Evolutionary conservation across 139 green algal species (phyloP).

Genomic region (Zygnema cylindricum): DNA sequence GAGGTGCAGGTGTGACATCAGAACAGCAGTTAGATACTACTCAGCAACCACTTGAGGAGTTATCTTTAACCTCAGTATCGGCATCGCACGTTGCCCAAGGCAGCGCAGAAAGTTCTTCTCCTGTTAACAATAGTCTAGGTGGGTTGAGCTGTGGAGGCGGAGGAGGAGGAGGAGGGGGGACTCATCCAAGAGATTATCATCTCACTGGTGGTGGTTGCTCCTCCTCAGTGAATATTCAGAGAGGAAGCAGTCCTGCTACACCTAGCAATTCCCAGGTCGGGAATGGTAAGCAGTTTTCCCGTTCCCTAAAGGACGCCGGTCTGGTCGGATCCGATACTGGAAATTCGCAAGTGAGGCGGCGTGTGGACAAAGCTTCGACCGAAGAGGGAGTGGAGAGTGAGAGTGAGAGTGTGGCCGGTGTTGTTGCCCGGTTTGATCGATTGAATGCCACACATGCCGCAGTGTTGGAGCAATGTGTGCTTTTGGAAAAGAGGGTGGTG

Average conservation of each 20-base stretch:
- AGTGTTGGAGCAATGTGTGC: slow-evolving; percentile 38
- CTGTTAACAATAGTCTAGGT: neutral
- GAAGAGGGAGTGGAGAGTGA: neutral
- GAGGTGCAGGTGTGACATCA: neutral
- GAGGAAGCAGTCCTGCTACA: too few species aligned
- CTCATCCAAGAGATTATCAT: too few species aligned
- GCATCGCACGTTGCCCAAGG: neutral
- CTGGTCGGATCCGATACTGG: neutral
- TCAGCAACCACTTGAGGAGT: neutral
- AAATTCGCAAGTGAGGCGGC: neutral
- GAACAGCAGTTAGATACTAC: neutral
- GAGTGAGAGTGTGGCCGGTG: slow-evolving; percentile 17
- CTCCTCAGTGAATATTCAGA: too few species aligned
- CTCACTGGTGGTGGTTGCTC: too few species aligned
- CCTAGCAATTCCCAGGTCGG: too few species aligned
- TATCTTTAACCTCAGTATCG: neutral
- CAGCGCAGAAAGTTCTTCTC: too few species aligned
- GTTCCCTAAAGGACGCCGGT: too few species aligned
- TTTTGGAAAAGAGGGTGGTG: slow-evolving; percentile 24
- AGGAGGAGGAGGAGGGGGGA: too few species aligned
- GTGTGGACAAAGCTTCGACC: neutral
- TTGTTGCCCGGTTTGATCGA: slow-evolving; percentile 28
- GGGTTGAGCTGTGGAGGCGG: neutral
- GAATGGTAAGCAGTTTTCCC: too few species aligned
- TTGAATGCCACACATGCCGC: slow-evolving; percentile 19